phyloP scores from a whole-genome alignment of 2,329 filamentous ascomycete species.

The Sordariomycetes sp. region DNA sequence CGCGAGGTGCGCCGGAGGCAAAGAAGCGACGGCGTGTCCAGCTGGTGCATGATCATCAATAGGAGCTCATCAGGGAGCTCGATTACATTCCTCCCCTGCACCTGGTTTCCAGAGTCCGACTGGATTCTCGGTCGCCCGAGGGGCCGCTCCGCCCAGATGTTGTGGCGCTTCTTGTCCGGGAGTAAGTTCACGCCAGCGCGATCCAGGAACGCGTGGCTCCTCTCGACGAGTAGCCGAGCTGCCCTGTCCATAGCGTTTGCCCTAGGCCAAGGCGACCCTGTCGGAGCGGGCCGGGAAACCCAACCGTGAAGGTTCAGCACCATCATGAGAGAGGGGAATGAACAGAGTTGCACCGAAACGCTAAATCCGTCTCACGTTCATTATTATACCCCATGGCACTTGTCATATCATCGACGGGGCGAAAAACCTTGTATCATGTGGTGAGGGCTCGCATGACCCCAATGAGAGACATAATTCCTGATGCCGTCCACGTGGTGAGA shows the following conservation, averaged over 20 bases:
- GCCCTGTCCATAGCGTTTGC: background rate
- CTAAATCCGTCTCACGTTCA: no score
- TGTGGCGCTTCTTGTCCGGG: background rate
- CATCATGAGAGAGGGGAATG: no score
- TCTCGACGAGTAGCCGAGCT: background rate
- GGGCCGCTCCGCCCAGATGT: background rate
- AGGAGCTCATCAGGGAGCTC: background rate
- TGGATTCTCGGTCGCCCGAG: background rate
- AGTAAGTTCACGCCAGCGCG: background rate
- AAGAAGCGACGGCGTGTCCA: background rate
- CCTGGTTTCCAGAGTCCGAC: background rate
- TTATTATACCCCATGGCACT: no score
- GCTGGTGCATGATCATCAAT: background rate
- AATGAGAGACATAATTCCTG: no score
- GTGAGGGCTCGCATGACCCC: no score
- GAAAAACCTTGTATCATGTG: no score
- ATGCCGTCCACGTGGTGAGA: no score
- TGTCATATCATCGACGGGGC: no score
- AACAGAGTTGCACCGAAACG: no score
- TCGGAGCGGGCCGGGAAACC: no score
- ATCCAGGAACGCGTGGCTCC: background rate
- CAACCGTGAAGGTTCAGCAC: no score
- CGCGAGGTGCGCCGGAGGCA: background rate
- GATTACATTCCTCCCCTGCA: background rate
- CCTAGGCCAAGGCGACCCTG: background rate